A percentile compares a stretch with the other conserved stretches of the same genome.
Evolutionary conservation across 768 basidiomycete species (phyloP).

Genomic region (Pleurotus platypus): DNA sequence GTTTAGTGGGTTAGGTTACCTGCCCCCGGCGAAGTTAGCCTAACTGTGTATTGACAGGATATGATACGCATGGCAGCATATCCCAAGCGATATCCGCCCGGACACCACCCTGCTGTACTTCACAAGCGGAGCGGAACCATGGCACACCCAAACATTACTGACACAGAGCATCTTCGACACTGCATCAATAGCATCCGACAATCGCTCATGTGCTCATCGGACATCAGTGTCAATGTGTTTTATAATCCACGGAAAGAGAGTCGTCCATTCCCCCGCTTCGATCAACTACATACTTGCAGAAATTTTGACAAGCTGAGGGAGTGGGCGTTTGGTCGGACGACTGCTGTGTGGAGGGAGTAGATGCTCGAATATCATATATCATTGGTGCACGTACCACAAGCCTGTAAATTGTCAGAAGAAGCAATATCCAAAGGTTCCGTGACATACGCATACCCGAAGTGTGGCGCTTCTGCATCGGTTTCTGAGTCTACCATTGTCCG

Average conservation of each 20-base stretch:
- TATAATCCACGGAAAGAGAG: constrained; percentile 12
- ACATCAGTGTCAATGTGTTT: constrained; percentile 16
- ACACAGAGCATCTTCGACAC: constrained; percentile 16
- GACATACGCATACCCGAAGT: too few relatives aligned
- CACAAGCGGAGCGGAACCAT: constrained; percentile 1
- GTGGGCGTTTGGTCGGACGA: constrained; percentile 13
- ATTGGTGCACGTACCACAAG: too few relatives aligned
- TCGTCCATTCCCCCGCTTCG: not conserved
- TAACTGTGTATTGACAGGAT: constrained; percentile 11
- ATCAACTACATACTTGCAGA: constrained; percentile 13
- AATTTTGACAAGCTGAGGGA: constrained; percentile 16
- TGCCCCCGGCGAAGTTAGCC: not conserved
- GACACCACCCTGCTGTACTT: not conserved
- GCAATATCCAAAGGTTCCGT: too few relatives aligned
- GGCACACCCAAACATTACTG: constrained; percentile 8
- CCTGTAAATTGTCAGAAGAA: too few relatives aligned
- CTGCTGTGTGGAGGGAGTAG: not conserved
- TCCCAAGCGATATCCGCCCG: constrained; percentile 9
- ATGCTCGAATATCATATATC: too few relatives aligned
- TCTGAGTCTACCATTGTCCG: too few relatives aligned
- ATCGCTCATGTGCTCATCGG: constrained; percentile 18
- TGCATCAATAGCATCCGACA: constrained; percentile 19
- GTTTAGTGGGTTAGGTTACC: constrained; percentile 14
- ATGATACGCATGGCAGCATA: constrained; percentile 13
- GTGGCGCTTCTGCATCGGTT: too few relatives aligned